phyloP scores from a whole-genome alignment of 768 basidiomycete species.

The Suillus subluteus region DNA sequence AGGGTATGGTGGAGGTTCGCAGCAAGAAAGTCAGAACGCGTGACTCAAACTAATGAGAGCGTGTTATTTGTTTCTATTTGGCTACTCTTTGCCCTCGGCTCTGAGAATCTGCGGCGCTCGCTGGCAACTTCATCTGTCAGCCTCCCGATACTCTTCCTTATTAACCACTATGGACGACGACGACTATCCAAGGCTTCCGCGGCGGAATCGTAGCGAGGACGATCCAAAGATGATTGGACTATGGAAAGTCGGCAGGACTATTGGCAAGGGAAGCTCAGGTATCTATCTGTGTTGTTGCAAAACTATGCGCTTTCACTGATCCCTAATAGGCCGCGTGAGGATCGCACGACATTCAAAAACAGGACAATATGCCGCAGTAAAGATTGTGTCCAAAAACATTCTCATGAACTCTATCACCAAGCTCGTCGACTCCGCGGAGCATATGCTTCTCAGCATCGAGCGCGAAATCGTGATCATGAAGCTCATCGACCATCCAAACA shows the following conservation, averaged over 20 bases:
- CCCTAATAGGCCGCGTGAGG: constrained; percentile 75
- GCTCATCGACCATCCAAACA: constrained; percentile 92
- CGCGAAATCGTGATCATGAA: constrained; percentile 98
- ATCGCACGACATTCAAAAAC: constrained; percentile 88
- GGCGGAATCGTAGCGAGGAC: constrained; percentile 32
- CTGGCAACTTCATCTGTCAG: background rate
- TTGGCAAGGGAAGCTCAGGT: constrained; percentile 84
- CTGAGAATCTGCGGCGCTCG: background rate
- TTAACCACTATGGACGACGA: constrained; percentile 16
- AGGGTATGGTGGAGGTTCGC: background rate
- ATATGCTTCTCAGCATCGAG: constrained; percentile 79
- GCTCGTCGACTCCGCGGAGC: constrained; percentile 75
- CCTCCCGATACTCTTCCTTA: background rate
- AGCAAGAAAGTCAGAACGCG: constrained; percentile 5
- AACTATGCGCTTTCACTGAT: background rate
- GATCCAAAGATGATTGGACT: constrained; percentile 74
- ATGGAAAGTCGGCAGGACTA: constrained; percentile 86
- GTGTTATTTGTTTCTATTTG: constrained; percentile 29
- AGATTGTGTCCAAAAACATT: constrained; percentile 84
- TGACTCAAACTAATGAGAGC: constrained; percentile 1
- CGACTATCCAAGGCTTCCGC: constrained; percentile 33
- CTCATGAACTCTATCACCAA: constrained; percentile 68
- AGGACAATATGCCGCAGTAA: constrained; percentile 89
- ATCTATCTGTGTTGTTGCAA: constrained; percentile 18
- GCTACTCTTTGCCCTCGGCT: background rate